These are phyloP conservation scores for Trifolium repens DNA, from an alignment of 306 rosid species.

Conservation along the genomic window DNA sequence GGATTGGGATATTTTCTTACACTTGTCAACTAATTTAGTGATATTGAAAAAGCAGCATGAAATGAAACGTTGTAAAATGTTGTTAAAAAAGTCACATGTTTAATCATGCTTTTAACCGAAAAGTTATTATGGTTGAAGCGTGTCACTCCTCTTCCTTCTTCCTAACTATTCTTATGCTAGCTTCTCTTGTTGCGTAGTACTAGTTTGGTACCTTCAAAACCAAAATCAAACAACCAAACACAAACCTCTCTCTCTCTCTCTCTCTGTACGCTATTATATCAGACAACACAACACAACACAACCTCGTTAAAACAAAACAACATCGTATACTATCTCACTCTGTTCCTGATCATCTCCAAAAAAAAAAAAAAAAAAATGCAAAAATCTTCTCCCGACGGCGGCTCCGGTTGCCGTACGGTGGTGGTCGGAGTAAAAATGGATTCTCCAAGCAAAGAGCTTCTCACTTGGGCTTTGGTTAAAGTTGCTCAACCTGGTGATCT, in stretches of 20 bases:
- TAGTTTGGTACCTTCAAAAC: slow-evolving; percentile 47
- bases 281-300: not conserved
- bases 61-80: slow-evolving; percentile 26
- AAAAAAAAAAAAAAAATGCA: slow-evolving; percentile 40
- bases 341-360: slow-evolving; percentile 15
- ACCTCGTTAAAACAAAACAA: slow-evolving; percentile 29
- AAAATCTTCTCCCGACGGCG: slow-evolving; percentile 39
- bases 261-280: not conserved
- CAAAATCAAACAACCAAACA: slow-evolving; percentile 49
- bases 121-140: slow-evolving; percentile 26
- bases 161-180: slow-evolving; percentile 23
- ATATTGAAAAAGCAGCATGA: not conserved
- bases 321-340: slow-evolving; percentile 22
- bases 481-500: slow-evolving; percentile 85
- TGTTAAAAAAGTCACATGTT: slow-evolving; percentile 42
- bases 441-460: slow-evolving; percentile 77
- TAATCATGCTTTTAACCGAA: slow-evolving; percentile 42
- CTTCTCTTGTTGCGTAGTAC: not conserved
- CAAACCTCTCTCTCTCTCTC: not conserved
- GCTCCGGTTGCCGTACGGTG: slow-evolving; percentile 63
- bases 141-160: slow-evolving; percentile 12
- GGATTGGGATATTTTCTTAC: not conserved
- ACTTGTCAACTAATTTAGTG: not conserved
- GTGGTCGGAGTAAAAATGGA: slow-evolving; percentile 88
- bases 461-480: slow-evolving; percentile 95